A percentile compares a stretch with the other conserved stretches of the same genome.
phyloP scores from a whole-genome alignment of 2,329 filamentous ascomycete species.

The Arthroderma uncinatum region DNA sequence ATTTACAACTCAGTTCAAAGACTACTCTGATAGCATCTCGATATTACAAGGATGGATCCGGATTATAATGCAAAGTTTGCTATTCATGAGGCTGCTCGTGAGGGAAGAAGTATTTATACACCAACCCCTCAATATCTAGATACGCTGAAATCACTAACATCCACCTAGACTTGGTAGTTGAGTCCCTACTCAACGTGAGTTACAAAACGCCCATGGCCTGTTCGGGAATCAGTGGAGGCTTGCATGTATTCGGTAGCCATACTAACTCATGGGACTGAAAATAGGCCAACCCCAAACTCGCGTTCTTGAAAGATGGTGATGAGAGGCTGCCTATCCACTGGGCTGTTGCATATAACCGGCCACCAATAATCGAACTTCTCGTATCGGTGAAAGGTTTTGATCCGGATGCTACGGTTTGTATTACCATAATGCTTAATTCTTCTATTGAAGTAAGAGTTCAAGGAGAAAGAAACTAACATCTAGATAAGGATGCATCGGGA shows the following conservation, averaged over 20 bases:
- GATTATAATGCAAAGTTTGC: constrained; percentile 55
- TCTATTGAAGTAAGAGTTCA: background rate
- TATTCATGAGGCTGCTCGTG: constrained; percentile 75
- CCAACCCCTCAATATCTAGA: background rate
- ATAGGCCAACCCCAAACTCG: constrained; percentile 68
- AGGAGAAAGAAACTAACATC: background rate
- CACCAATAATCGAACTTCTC: constrained; percentile 62
- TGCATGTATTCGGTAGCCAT: background rate
- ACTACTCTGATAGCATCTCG: background rate
- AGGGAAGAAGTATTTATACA: constrained; percentile 59
- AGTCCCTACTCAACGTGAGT: constrained; percentile 60
- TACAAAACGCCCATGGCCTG: constrained; percentile 20
- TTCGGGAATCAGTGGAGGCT: constrained; percentile 8
- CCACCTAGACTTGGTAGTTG: constrained; percentile 52
- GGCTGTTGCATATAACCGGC: constrained; percentile 74
- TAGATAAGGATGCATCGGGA: constrained; percentile 34
- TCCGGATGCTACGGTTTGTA: constrained; percentile 60
- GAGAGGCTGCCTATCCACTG: constrained; percentile 87
- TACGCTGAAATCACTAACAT: constrained; percentile 17
- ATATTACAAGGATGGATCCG: constrained; percentile 24
- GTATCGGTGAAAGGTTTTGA: constrained; percentile 65
- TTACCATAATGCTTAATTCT: background rate
- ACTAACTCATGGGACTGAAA: background rate
- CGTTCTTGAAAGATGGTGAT: constrained; percentile 65
- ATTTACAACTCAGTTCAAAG: background rate